Conservation (phyloP, 179 eudicot species). For the Beta lomatogona region DNA sequence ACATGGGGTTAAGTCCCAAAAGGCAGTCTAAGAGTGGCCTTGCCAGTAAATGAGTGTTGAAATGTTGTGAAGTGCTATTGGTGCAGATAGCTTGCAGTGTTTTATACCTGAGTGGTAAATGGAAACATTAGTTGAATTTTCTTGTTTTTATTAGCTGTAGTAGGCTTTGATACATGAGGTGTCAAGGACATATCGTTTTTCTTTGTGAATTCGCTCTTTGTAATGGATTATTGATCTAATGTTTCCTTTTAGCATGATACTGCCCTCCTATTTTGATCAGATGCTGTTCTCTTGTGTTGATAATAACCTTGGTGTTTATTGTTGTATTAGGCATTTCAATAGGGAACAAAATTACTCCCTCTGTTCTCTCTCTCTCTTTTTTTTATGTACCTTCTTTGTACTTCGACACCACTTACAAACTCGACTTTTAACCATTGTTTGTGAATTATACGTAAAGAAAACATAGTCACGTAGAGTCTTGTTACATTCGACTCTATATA, state of each 20-base stretch:
- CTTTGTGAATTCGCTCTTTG: not conserved
- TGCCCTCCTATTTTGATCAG: not conserved
- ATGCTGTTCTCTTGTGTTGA: not conserved
- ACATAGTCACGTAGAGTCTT: too few relatives aligned
- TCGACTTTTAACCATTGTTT: too few relatives aligned
- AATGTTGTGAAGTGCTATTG: not conserved
- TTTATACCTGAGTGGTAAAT: not conserved
- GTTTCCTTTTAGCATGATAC: conserved; percentile 4
- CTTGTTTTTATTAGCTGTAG: not conserved
- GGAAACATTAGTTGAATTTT: not conserved
- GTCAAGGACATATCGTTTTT: not conserved
- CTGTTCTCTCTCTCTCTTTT: too few relatives aligned
- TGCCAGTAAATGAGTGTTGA: not conserved
- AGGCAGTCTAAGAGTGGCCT: not conserved
- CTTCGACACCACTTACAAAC: too few relatives aligned
- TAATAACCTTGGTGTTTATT: not conserved
- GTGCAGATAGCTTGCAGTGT: not conserved
- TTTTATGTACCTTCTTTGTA: too few relatives aligned
- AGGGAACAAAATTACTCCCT: too few relatives aligned
- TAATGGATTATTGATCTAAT: not conserved
- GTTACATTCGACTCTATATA: not conserved
- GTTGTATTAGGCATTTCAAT: too few relatives aligned
- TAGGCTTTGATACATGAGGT: not conserved
- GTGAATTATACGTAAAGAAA: too few relatives aligned
- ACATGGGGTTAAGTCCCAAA: not conserved